Evolutionary conservation across 169 alveolate genomes (phyloP), one percentile per base, ranked within the genome.

Genomic region (Nephromyces sp.): DNA sequence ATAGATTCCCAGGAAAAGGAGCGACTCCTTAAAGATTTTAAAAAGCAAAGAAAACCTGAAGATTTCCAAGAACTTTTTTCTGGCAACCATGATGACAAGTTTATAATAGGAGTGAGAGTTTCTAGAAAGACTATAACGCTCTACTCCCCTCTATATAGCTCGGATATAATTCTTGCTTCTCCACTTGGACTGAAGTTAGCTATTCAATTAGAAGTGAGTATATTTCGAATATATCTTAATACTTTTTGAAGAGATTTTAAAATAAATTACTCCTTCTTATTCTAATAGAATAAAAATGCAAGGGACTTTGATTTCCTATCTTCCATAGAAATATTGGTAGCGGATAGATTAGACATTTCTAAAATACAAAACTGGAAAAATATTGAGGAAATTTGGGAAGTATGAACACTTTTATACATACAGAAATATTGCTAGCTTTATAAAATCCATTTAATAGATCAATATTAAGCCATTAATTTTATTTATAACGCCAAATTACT

Each of bases 121-220:
- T 76, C 86, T 51, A 77, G 78, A 27, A 87, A 90, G 57, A 82
- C 84, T 68, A 51, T 88, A 34, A 78, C 78, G 27, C 71, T 92
- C 32, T 92, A 82, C 67, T 71, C 92, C 32, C 92, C 95, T 27
- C 88, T 90, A 66, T 80, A 77, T 72, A 83, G 81, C 27, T 81
- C 94, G 66, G 96, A 92, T 67, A 76, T 92, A 30, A 81, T 92
- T 62, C 75, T 92, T 34, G 92, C 93, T 6, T 92, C 96, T 1
- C 96, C 96, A 0, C 78, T 92, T 67, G 96, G 96, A 0, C 68
- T 92, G 34, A 86, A 88, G 32, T 66, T 78, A 33, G 66, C 78
- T 30, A 79, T 81, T 29, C 87, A 88, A 51, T 86, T 68, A 35
- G 67, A 64, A 61, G 83, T 73, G 30, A 34, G 68, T 31, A 27